Evolutionary conservation across 352 stramenopile species (phyloP), one percentile per base, ranked within the genome.

Genomic region (Pythium biforme): DNA sequence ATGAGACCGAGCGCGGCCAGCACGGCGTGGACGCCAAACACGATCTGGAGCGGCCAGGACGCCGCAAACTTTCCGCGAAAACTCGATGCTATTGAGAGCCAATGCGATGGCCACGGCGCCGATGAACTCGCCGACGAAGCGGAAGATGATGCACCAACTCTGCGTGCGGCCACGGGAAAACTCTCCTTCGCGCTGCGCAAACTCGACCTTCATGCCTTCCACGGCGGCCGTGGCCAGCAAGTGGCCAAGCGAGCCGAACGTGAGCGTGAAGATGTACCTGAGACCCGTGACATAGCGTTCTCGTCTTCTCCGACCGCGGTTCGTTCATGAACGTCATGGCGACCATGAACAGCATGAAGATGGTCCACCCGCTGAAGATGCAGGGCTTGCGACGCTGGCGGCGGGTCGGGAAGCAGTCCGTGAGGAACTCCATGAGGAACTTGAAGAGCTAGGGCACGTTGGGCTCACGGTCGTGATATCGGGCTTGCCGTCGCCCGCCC

Each of bases 351-450:
- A 45, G 15, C 7, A 62, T 52, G 29, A 66, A 58, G 10, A 72
- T 37, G 1, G 34, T 23, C 59, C 64, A 72, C 2, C 69, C 69
- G 45, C 73, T 73, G 26, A 70, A 64, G 23, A 76, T 73, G 55
- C 73, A 76, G 10, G 69, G 64, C 64, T 76, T 76, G 51, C 69
- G 61, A 22, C 64, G 69, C 27, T 70, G 61, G 31, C 66, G 58
- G 22, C 48, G 50, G 54, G 73, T 72, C 31, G 69, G 51, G 23
- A 68, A 56, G 33, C 33, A 59, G 47, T 76, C 69, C 3, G 65
- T 58, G 55, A 76, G 47, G 43, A 76, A 73, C 27, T 64, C 69
- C n/a, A 73, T 59, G 25, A 76, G 17, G 41, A 76, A 74, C 54
- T 72, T 72, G 53, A 68, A 72, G 51, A n/a, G n/a, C n/a, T n/a